Evolutionary conservation across 1,139 yeast species (phyloP), one percentile per base, ranked within the genome.

Genomic region (Fermentozyma sake): DNA sequence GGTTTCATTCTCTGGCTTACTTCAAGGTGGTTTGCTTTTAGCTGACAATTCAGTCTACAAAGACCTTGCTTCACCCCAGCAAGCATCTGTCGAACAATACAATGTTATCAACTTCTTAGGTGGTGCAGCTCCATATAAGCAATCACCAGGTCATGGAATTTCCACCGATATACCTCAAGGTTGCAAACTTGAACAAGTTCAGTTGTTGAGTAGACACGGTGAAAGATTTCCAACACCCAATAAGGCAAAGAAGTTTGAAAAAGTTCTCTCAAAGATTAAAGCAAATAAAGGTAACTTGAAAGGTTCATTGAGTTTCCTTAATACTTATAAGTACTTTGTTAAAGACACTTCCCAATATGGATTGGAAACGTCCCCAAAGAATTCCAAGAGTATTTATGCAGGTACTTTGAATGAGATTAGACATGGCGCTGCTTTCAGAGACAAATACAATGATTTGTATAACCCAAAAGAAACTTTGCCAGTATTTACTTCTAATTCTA

Each of bases 141-240:
- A 64, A 33, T 51, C 58, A 26, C 56, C 59, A 7, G 76, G 75
- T 0, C 58, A 46, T 34, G 76, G 76, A 11, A 65, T 71, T 22
- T 55, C 61, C 14, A 61, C 69, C 18, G 63, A 53, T 16, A 42
- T 57, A 23, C 86, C 87, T 7, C 59, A 48, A 3, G 62, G 63
- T 26, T 73, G 84, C 46, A 49, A 58, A 7, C 61, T 79, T 26
- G 78, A 76, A 35, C 86, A 78, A 49, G 83, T 79, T n/a, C 78
- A 76, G 38, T 53, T 76, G 35, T 55, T 76, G 27, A 64, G 71
- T 33, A 70, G 91, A 47, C 91, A 82, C 42, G 91, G 89, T n/a
- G 87, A 79, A 46, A 60, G 91, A 42, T 81, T 64, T 48, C 86
- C 85, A 26, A 38, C 47, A 23, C 33, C 31, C 14, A 32, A 20